A percentile compares a stretch with the other conserved stretches of the same genome.
These are phyloP conservation scores for Tagetes erecta DNA, from an alignment of 129 eudicot species.

Conservation along the genomic window DNA sequence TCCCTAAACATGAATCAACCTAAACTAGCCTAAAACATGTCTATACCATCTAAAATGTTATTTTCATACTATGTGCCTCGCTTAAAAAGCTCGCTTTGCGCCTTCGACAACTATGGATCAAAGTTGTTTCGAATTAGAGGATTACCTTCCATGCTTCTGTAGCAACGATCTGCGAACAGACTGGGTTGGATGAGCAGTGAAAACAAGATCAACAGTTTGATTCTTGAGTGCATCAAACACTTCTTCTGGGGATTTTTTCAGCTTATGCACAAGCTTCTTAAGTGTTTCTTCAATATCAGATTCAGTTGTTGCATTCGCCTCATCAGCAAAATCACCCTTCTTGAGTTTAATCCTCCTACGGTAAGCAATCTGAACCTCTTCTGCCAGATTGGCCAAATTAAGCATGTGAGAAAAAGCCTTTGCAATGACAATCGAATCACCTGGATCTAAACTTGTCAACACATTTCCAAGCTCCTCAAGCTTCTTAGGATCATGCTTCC, in stretches of 20 bases:
- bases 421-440: slow-evolving; percentile 90
- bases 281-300: slow-evolving; percentile 95
- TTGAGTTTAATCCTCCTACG: slow-evolving; percentile 80
- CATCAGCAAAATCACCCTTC: slow-evolving; percentile 85
- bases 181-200: slow-evolving; percentile 98
- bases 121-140: not conserved
- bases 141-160: slow-evolving; percentile 97
- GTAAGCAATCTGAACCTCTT: slow-evolving; percentile 95
- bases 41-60: too few relatives aligned
- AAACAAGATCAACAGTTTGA: slow-evolving; percentile 92
- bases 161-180: slow-evolving; percentile 95
- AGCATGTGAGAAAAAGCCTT: slow-evolving; percentile 97
- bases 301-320: slow-evolving; percentile 79
- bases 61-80: too few relatives aligned
- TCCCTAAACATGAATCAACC: too few relatives aligned
- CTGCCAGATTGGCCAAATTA: slow-evolving; percentile 95
- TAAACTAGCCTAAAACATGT: too few relatives aligned
- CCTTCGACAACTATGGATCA: not conserved
- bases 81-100: too few relatives aligned
- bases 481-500: slow-evolving; percentile 68
- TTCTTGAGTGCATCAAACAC: slow-evolving; percentile 93
- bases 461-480: slow-evolving; percentile 90
- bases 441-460: slow-evolving; percentile 90
- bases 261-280: slow-evolving; percentile 76
- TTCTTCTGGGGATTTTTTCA: slow-evolving; percentile 94